Evolutionary conservation across 2,329 filamentous ascomycete genomes (phyloP).

Genomic region (Epichloe scottii): DNA sequence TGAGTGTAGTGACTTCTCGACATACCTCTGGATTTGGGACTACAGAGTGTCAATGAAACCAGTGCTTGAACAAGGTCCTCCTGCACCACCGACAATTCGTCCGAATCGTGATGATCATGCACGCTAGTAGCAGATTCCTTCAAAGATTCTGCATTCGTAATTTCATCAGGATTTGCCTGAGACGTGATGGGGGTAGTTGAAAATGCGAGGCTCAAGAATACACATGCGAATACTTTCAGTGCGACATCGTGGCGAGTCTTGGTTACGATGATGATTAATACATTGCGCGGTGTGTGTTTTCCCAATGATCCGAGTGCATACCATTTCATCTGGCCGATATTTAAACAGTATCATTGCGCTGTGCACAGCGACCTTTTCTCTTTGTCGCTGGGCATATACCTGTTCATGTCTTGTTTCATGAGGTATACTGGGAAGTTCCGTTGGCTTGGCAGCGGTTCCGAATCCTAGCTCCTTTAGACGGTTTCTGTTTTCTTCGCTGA

Average conservation of each 20-base stretch:
- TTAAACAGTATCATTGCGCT: neutral
- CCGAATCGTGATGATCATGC: neutral
- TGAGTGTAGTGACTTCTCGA: neutral
- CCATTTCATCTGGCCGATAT: neutral
- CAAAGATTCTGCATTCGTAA: neutral
- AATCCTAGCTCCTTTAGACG: neutral
- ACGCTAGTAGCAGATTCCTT: neutral
- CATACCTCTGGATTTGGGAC: neutral
- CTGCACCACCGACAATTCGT: neutral
- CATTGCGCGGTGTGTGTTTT: neutral
- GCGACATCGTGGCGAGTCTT: slow-evolving; percentile 6
- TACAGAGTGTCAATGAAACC: neutral
- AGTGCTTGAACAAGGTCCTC: neutral
- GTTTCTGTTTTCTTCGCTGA: slow-evolving; percentile 2
- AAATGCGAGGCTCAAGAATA: neutral
- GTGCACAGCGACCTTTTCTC: neutral
- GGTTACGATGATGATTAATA: neutral
- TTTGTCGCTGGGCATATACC: neutral
- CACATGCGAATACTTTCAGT: slow-evolving; percentile 1
- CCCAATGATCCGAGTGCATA: neutral
- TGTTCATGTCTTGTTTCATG: neutral
- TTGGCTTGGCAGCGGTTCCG: neutral
- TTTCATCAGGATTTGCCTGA: neutral
- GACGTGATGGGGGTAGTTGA: neutral
- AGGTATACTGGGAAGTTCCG: neutral